Conservation (phyloP, 176 grass and related monocot species). For the Luzula sylvatica region DNA sequence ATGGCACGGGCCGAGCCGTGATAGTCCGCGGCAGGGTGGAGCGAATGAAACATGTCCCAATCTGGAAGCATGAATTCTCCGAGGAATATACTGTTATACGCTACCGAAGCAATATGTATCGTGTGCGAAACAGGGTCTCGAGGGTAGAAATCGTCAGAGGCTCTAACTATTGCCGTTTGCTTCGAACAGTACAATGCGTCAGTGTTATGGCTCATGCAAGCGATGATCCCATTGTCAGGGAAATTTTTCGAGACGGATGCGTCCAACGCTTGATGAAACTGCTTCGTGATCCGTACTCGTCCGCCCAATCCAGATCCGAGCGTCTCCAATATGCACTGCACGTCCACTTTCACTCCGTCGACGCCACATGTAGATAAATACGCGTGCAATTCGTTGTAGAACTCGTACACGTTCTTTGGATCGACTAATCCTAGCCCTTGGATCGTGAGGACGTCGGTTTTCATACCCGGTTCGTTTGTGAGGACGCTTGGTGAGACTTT, state of each 20-base stretch:
- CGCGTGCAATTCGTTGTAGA: slow-evolving; percentile 87
- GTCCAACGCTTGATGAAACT: slow-evolving; percentile 83
- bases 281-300: slow-evolving; percentile 52
- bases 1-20: slow-evolving; percentile 85
- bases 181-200: slow-evolving; percentile 87
- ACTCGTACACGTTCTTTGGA: slow-evolving; percentile 72
- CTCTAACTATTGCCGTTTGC: slow-evolving; percentile 86
- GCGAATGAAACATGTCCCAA: slow-evolving; percentile 98
- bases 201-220: slow-evolving; percentile 97
- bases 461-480: slow-evolving; percentile 74
- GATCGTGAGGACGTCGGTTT: slow-evolving; percentile 60
- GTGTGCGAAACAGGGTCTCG: slow-evolving; percentile 78
- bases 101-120: slow-evolving; percentile 82
- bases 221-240: slow-evolving; percentile 83
- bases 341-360: slow-evolving; percentile 95
- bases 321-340: slow-evolving; percentile 85
- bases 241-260: slow-evolving; percentile 82
- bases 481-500: slow-evolving; percentile 61
- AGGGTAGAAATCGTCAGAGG: slow-evolving; percentile 91
- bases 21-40: slow-evolving; percentile 76
- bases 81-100: slow-evolving; percentile 90
- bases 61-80: slow-evolving; percentile 98
- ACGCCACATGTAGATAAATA: slow-evolving; percentile 69
- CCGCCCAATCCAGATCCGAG: slow-evolving; percentile 70
- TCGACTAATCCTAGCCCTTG: slow-evolving; percentile 84